Evolutionary conservation across 495 filamentous ascomycete genomes (phyloP).

Genomic region (Lepraria neglecta): DNA sequence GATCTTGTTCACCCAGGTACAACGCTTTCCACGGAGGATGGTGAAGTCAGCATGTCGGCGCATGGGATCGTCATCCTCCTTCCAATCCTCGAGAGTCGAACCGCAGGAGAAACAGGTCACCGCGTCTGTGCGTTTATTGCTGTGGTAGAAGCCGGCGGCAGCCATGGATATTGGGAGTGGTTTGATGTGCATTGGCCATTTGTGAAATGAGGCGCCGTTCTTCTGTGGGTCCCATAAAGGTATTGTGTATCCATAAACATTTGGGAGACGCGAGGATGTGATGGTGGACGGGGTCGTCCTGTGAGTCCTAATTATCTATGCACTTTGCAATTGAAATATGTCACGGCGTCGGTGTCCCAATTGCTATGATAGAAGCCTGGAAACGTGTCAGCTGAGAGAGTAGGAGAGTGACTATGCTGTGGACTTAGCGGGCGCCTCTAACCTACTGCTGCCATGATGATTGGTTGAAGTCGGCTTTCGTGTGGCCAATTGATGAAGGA

Average conservation of each 20-base stretch:
- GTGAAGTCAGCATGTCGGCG: neutral
- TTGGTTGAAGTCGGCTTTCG: slow-evolving; percentile 13
- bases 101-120: slow-evolving; percentile 24
- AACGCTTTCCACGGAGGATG: neutral
- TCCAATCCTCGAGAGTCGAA: slow-evolving; percentile 14
- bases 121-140: slow-evolving; percentile 14
- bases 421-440: neutral
- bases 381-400: neutral
- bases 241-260: slow-evolving; percentile 18
- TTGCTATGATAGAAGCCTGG: slow-evolving; percentile 18
- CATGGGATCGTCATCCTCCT: slow-evolving; percentile 16
- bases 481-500: slow-evolving; percentile 25
- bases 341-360: slow-evolving; percentile 16
- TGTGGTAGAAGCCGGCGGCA: slow-evolving; percentile 23
- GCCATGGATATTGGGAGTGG: slow-evolving; percentile 18
- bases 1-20: slow-evolving; percentile 15
- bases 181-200: slow-evolving; percentile 20
- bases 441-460: slow-evolving; percentile 23
- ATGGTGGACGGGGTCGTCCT: slow-evolving; percentile 19
- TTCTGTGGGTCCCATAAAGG: slow-evolving; percentile 17
- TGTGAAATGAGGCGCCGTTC: slow-evolving; percentile 21
- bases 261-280: slow-evolving; percentile 11
- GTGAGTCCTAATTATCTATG: slow-evolving; percentile 16
- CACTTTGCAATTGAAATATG: slow-evolving; percentile 24
- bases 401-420: too few relatives aligned